Evolutionary conservation across 768 basidiomycete genomes (phyloP).

Genomic region (Suillus placidus): DNA sequence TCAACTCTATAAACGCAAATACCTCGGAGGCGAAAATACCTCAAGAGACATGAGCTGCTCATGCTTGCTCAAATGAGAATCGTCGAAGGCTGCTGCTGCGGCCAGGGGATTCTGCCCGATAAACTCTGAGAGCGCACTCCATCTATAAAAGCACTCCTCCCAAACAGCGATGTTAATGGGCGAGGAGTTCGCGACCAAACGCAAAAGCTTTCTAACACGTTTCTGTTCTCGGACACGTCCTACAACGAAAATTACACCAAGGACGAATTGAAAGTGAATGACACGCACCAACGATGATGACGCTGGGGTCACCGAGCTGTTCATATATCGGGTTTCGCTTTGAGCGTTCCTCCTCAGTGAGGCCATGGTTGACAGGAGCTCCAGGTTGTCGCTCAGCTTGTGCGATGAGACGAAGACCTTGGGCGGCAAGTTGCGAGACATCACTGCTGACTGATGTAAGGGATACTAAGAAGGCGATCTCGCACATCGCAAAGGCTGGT

Average conservation of each 20-base stretch:
- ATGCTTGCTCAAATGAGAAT: constrained; percentile 36
- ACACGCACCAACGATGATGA: constrained; percentile 65
- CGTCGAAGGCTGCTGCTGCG: constrained; percentile 37
- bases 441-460: constrained; percentile 69
- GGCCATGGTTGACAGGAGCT: constrained; percentile 50
- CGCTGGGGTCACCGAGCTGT: constrained; percentile 74
- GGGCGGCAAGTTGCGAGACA: constrained; percentile 69
- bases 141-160: constrained; percentile 81
- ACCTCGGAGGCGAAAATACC: constrained; percentile 25
- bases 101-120: constrained; percentile 45
- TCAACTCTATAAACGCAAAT: constrained; percentile 1
- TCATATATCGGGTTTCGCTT: constrained; percentile 78
- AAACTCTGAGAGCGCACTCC: constrained; percentile 65
- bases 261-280: neutral
- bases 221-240: constrained; percentile 83
- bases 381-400: constrained; percentile 65
- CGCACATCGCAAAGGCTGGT: constrained; percentile 66
- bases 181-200: constrained; percentile 62
- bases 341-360: constrained; percentile 63
- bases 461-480: constrained; percentile 73
- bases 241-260: constrained; percentile 27
- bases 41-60: constrained; percentile 43
- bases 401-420: constrained; percentile 67
- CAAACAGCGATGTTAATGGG: constrained; percentile 78
- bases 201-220: constrained; percentile 71